phyloP scores from a whole-genome alignment of 1,284 basidiomycete species.

The Ustilago loliicola region DNA sequence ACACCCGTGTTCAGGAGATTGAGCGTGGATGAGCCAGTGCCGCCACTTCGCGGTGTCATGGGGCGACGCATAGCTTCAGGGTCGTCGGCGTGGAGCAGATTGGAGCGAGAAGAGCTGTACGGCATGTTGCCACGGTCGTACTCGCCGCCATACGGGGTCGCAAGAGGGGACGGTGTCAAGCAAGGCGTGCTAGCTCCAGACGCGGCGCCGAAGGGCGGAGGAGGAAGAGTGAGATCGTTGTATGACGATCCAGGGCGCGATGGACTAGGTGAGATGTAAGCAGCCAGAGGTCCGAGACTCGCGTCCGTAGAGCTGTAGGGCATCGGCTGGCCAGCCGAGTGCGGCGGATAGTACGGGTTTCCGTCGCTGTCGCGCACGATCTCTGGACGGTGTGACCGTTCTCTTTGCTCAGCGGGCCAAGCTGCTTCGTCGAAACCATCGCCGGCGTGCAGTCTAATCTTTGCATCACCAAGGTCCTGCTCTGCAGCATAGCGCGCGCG shows the following conservation, averaged over 20 bases:
- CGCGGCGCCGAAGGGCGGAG: slow-evolving; percentile 21
- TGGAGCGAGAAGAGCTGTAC: slow-evolving; percentile 12
- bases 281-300: slow-evolving; percentile 25
- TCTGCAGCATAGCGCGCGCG: slow-evolving; percentile 11
- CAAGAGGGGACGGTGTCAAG: slow-evolving; percentile 24
- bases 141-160: slow-evolving; percentile 28
- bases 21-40: slow-evolving; percentile 31
- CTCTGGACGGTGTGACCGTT: background rate
- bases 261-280: slow-evolving; percentile 30
- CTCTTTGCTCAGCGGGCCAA: slow-evolving; percentile 16
- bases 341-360: slow-evolving; percentile 15
- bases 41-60: slow-evolving; percentile 3
- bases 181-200: slow-evolving; percentile 36
- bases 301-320: slow-evolving; percentile 18
- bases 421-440: slow-evolving; percentile 10
- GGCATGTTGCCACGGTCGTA: slow-evolving; percentile 6
- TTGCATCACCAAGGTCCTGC: slow-evolving; percentile 31
- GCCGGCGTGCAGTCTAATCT: slow-evolving; percentile 5
- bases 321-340: slow-evolving; percentile 17
- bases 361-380: slow-evolving; percentile 1
- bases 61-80: background rate
- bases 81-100: slow-evolving; percentile 14
- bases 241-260: slow-evolving; percentile 37
- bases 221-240: slow-evolving; percentile 25
- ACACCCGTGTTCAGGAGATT: slow-evolving; percentile 36